Evolutionary conservation across 2,329 filamentous ascomycete genomes (phyloP), one percentile per base, ranked within the genome.

Genomic region (Coleophoma eucalyptorum): DNA sequence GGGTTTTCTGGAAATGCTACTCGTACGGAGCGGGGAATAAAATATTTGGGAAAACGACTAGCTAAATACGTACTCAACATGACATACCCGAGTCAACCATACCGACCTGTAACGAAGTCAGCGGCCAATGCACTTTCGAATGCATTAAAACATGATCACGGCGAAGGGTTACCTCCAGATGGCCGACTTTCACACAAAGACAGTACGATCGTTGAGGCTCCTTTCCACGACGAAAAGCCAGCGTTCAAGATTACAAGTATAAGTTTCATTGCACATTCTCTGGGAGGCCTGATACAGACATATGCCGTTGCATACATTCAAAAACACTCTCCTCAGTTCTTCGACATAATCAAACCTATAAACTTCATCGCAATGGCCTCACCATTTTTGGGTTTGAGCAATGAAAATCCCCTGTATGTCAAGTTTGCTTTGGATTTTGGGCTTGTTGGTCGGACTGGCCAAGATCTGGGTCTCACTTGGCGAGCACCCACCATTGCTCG

Each of bases 371-470:
- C 88, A 26, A 73, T 97, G 58, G 92, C 93, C 15, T 87, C 92
- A 1, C 93, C 93, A 0, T 90, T 97, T 58, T 73, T 97, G 1
- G 93, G 93, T 0, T 74, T 97, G 35, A 97, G 93, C 68, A 97
- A 99, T 66, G 94, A 99, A 66, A 99, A 99, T 61, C 94, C 94
- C 0, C 78, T 97, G 50, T 99, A 99, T 66, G 89, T 99, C 69
- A 96, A 92, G 63, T 97, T 99, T 67, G 94, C 94, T 0, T 75
- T 99, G 3, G 94, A 99, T 66, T 96, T 97, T 71, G 94, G 94
- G 0, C 78, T 99, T 1, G 93, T 99, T 13, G 94, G 94, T n/a
- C 82, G 93, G 49, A 97, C 94, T 3, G 94, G 94, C 7, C 90
- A 97, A 68, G 94, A 99, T 71, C 77, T 99, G 8, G 94, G 94